phyloP scores from a whole-genome alignment of 2,329 filamentous ascomycete species.

The Aplosporella prunicola region DNA sequence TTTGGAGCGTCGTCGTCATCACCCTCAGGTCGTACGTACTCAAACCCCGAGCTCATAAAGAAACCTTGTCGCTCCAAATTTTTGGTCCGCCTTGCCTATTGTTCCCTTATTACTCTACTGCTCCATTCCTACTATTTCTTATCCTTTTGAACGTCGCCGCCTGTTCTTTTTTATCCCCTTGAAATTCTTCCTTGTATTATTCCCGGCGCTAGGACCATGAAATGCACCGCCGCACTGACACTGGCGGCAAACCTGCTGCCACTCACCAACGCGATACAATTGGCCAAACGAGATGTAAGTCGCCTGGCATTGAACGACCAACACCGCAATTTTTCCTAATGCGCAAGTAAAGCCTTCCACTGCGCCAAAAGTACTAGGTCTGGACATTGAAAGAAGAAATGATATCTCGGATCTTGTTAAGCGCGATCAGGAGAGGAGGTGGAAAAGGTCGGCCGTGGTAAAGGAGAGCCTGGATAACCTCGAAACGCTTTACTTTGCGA shows the following conservation, averaged over 20 bases:
- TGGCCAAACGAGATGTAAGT: constrained; percentile 27
- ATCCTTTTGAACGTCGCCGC: background rate
- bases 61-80: constrained; percentile 6
- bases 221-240: constrained; percentile 19
- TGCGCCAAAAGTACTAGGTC: constrained; percentile 36
- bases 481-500: constrained; percentile 51
- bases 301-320: constrained; percentile 1
- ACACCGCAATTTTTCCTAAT: too few relatives aligned
- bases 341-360: background rate
- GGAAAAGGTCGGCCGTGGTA: constrained; percentile 29
- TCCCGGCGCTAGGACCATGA: constrained; percentile 21
- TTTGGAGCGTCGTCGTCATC: constrained; percentile 12
- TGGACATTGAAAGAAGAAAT: constrained; percentile 42
- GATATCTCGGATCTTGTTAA: constrained; percentile 34
- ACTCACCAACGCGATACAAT: constrained; percentile 20
- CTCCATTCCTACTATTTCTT: background rate
- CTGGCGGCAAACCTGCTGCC: constrained; percentile 22
- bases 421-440: constrained; percentile 38
- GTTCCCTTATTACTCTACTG: constrained; percentile 3
- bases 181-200: constrained; percentile 3
- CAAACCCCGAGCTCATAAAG: constrained; percentile 9
- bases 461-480: constrained; percentile 45
- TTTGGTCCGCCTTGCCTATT: constrained; percentile 2
- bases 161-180: constrained; percentile 1
- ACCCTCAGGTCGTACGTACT: constrained; percentile 11